These are phyloP conservation scores for Haplosporangium sp. DNA, from an alignment of 371 early-diverging fungal species.

Conservation along the genomic window DNA sequence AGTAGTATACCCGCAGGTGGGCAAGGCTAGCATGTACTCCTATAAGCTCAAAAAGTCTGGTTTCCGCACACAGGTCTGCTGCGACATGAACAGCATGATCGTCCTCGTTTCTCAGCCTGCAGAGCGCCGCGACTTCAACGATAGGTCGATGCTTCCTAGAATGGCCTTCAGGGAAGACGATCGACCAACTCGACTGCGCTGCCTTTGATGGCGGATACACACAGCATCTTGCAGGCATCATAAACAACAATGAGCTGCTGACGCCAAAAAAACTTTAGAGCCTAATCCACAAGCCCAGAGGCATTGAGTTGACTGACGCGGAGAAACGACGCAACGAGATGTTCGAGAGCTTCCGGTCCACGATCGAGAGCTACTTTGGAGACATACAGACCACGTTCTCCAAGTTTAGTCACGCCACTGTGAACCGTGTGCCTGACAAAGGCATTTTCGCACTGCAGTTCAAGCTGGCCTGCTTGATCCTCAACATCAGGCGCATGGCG, in stretches of 20 bases:
- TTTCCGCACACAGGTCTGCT: constrained; percentile 35
- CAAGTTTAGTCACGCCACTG: constrained; percentile 14
- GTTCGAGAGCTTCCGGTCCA: constrained; percentile 24
- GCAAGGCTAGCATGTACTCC: constrained; percentile 27
- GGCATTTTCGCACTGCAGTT: constrained; percentile 14
- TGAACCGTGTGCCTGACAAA: constrained; percentile 10
- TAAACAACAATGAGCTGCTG: constrained; percentile 2
- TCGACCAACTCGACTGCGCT: constrained; percentile 15
- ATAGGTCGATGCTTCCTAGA: constrained; percentile 1
- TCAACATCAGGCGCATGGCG: constrained; percentile 18
- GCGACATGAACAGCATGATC: constrained; percentile 61
- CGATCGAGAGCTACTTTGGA: constrained; percentile 21
- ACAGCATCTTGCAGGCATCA: constrained; percentile 5
- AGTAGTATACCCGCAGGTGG: neutral
- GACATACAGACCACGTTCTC: constrained; percentile 16
- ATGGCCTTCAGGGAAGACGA: constrained; percentile 10
- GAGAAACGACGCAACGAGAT: constrained; percentile 6
- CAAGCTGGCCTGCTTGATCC: constrained; percentile 14
- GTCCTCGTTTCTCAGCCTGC: constrained; percentile 60
- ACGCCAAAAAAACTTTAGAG: no score
- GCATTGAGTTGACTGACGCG: constrained; percentile 12
- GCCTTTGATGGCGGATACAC: constrained; percentile 22
- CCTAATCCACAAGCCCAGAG: constrained; percentile 16
- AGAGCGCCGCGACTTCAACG: constrained; percentile 53
- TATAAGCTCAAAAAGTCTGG: constrained; percentile 48